Evolutionary conservation across 176 grass and related monocot genomes (phyloP), one percentile per base, ranked within the genome.

Genomic region (Cenchrus fungigraminus): DNA sequence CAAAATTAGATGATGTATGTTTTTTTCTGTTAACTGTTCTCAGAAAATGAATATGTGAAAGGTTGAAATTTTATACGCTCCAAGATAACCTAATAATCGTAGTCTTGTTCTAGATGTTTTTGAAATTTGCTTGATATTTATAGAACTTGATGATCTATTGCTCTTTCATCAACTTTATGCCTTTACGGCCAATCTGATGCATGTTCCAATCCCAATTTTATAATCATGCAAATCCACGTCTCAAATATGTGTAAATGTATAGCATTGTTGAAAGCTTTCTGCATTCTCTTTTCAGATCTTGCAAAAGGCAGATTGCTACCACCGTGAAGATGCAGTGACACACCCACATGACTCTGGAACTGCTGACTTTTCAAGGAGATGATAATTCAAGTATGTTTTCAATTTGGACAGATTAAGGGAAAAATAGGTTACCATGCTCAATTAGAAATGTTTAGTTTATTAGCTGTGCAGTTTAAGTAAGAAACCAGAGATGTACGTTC

Each of bases 211-310:
- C 17, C 45, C 22, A 54, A 52, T 54, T 3, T 15, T 17, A 16
- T 29, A n/a, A 32, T 74, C 13, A 32, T 53, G 32, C 50, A 55
- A 74, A 53, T 32, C 45, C 65, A 19, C 2, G 13, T 54, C 45
- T 46, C 45, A 54, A 15, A 54, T 54, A 53, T 40, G 37, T 40
- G 37, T 40, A 40, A 40, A 40, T 40, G 37, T 40, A 40, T 40
- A 40, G 37, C 37, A 40, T 40, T 40, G 37, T 40, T 40, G 37
- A 40, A 40, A 40, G 4, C 37, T 40, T 40, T 40, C 37, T 40
- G 37, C 3, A 40, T 40, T 40, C 37, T 80, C 25, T 50, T 67
- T 80, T 53, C 62, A 80, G 78, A 67, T 80, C 62, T 80, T 67
- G 47, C 46, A 8, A 79, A 34, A 25, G 61, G 60, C 0, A 79